phyloP scores from a whole-genome alignment of 2,329 filamentous ascomycete species.

The Nigrospora sphaerica region DNA sequence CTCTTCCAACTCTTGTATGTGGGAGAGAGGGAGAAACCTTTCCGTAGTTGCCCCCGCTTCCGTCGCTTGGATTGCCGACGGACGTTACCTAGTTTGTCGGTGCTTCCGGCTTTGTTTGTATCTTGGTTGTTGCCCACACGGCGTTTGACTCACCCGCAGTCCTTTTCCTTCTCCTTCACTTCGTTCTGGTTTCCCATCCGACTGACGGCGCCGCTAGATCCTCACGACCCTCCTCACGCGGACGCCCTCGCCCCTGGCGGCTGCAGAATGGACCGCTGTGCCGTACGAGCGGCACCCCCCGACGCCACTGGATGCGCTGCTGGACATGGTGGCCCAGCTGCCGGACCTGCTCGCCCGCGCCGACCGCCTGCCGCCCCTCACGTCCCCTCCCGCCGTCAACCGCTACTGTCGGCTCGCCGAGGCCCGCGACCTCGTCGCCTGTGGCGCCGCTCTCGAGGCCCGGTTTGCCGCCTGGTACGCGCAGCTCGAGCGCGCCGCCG shows the following conservation, averaged over 20 bases:
- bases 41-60: too few species aligned
- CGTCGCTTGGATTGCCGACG: too few species aligned
- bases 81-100: too few species aligned
- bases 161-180: neutral
- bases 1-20: too few species aligned
- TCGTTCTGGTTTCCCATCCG: too few species aligned
- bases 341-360: slow-evolving; percentile 38
- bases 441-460: slow-evolving; percentile 38
- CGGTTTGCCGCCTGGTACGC: slow-evolving; percentile 41
- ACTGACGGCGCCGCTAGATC: slow-evolving; percentile 22
- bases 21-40: too few species aligned
- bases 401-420: slow-evolving; percentile 28
- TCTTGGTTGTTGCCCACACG: too few species aligned
- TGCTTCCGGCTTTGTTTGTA: too few species aligned
- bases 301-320: slow-evolving; percentile 40
- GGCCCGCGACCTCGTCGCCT: slow-evolving; percentile 40
- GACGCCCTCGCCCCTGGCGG: slow-evolving; percentile 42
- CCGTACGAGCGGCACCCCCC: slow-evolving; percentile 48
- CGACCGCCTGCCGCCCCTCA: slow-evolving; percentile 32
- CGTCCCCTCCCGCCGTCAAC: slow-evolving; percentile 21
- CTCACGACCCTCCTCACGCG: slow-evolving; percentile 41
- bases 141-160: too few species aligned
- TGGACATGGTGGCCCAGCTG: slow-evolving; percentile 42
- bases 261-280: slow-evolving; percentile 40
- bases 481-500: slow-evolving; percentile 16